Conservation (phyloP, 345 rosid species). For the Citrus inodora region DNA sequence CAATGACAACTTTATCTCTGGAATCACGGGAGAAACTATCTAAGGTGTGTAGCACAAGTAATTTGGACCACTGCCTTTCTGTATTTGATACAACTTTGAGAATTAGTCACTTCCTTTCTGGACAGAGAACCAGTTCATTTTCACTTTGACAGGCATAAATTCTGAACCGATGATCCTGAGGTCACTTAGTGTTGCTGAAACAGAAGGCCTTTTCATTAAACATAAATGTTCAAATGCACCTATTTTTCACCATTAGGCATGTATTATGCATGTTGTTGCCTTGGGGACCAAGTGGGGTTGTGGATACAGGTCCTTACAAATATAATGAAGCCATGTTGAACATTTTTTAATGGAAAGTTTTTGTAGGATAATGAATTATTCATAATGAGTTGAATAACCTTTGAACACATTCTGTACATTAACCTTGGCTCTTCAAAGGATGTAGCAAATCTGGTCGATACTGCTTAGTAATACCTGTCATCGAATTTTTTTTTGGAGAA, state of each 20-base stretch:
- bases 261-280: background rate
- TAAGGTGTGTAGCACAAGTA: slow-evolving; percentile 49
- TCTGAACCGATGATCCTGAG: background rate
- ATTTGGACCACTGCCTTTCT: background rate
- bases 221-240: background rate
- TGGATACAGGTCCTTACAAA: background rate
- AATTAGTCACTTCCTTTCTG: background rate
- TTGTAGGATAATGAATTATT: background rate
- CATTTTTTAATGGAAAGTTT: background rate
- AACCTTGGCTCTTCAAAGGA: background rate
- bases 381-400: background rate
- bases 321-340: background rate
- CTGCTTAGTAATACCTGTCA: background rate
- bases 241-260: background rate
- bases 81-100: background rate
- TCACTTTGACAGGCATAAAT: background rate
- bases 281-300: background rate
- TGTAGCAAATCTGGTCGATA: background rate
- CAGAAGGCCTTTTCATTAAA: background rate
- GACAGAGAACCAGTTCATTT: background rate
- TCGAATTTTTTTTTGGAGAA: background rate
- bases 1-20: slow-evolving; percentile 76
- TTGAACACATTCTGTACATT: background rate
- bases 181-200: background rate
- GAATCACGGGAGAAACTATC: slow-evolving; percentile 97